Evolutionary conservation across 257 asterid species (phyloP).

Genomic region (Nicotiana obtusifolia): DNA sequence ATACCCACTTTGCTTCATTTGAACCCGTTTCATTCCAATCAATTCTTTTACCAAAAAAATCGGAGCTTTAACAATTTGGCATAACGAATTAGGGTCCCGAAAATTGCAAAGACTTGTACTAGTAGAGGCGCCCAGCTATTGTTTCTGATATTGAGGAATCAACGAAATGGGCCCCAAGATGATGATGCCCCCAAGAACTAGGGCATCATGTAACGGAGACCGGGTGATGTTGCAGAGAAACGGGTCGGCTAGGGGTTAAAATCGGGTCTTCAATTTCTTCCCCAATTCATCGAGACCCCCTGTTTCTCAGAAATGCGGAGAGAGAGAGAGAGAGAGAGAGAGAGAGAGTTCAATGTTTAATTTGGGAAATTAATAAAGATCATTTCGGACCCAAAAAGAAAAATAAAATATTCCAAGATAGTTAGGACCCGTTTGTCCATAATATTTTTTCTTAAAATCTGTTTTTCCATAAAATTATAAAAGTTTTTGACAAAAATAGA

Average conservation of each 20-base stretch:
- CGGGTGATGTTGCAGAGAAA: neutral
- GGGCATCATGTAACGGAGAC: neutral
- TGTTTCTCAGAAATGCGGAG: conserved; percentile 2
- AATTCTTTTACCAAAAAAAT: neutral
- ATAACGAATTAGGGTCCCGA: neutral
- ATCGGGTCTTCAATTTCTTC: neutral
- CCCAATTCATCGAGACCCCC: neutral
- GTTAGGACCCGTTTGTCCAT: too few relatives aligned
- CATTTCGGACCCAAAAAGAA: neutral
- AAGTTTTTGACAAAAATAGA: too few relatives aligned
- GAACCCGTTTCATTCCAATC: neutral
- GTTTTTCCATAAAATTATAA: too few relatives aligned
- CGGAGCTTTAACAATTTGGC: neutral
- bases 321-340: neutral
- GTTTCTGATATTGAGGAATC: conserved; percentile 15
- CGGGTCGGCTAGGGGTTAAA: neutral
- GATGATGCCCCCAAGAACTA: neutral
- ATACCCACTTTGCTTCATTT: neutral
- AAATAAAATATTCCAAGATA: too few relatives aligned
- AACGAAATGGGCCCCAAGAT: conserved; percentile 5
- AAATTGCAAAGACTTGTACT: neutral
- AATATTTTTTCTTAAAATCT: too few relatives aligned
- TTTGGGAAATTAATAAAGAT: neutral
- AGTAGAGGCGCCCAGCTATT: neutral
- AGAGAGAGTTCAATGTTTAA: neutral